Base-by-base conservation (phyloP, 2,329 filamentous ascomycete genomes). In the Fulvia fulva region DNA sequence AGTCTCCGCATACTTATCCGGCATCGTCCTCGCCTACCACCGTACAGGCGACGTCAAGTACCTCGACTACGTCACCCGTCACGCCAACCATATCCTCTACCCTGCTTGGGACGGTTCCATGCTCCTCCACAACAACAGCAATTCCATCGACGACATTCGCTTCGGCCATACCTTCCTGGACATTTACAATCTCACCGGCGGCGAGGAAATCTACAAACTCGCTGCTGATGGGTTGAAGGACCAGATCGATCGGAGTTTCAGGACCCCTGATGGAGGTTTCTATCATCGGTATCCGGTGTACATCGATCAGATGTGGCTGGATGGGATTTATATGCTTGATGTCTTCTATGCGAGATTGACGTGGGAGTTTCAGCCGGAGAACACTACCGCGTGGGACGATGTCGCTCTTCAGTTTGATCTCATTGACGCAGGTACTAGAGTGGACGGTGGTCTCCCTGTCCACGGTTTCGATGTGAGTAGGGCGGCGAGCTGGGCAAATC, bases 401-500 rank as follows among this genome's bases (percentile, higher is more conserved):
- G 52, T 64, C 28, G 50, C 75, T 1, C 67, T 73, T 14, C 79
- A 82, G 64, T 75, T 78, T 43, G 73, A 77, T 14, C 72, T 79
- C 2, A 68, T 82, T 23, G 60, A 66, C 46, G 74, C 76, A 58
- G 78, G 76, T 55, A 65, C 58, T 3, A 25, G 79, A 59, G 57
- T 68, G 32, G 70, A 68, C 3, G 75, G 73, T 0, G 74, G 75
- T 0, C 70, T 83, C 1, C 70, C 81, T 0, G 75, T 80, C 0
- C 81, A 84, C 59, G 81, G 81, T 4, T 84, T 81, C 62, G 81
- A 83, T 55, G 75, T 75, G 44, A 71, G 71, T 12, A 75, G 72
- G 56, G 75, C 62, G 0, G 80, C 80, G 1, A 68, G 76, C 0
- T 84, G 82, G 82, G 81, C 81, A 0, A 73, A 82, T 54, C 71